A percentile compares a stretch with the other conserved stretches of the same genome.
phyloP scores from a whole-genome alignment of 441 rosid genomes.

The Breynia disticha region DNA sequence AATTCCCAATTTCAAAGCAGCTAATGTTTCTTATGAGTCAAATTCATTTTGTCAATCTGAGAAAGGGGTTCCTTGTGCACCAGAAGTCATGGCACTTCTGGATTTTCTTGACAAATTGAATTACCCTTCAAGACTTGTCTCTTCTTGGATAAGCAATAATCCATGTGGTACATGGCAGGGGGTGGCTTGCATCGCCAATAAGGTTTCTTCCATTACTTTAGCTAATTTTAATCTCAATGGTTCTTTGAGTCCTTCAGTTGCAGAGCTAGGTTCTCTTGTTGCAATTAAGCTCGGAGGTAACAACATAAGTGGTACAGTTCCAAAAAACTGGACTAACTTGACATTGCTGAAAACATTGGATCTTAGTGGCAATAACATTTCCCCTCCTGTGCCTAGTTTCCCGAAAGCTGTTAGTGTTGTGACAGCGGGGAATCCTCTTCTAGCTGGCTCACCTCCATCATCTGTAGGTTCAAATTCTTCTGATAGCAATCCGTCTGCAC shows the following conservation, averaged over 20 bases:
- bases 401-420: conserved; percentile 21
- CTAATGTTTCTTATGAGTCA: conserved; percentile 23
- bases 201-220: conserved; percentile 31
- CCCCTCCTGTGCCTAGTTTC: conserved; percentile 48
- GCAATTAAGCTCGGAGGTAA: conserved; percentile 39
- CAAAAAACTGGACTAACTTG: conserved; percentile 48
- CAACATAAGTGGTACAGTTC: conserved; percentile 39
- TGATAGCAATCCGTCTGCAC: conserved; percentile 14
- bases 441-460: conserved; percentile 17
- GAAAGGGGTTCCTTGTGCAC: conserved; percentile 37
- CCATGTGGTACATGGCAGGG: conserved; percentile 63
- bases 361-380: conserved; percentile 46
- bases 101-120: conserved; percentile 46
- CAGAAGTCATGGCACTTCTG: conserved; percentile 48
- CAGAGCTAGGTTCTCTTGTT: conserved; percentile 32
- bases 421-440: conserved; percentile 33
- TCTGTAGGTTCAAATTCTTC: conserved; percentile 8
- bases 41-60: conserved; percentile 44
- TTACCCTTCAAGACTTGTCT: conserved; percentile 45
- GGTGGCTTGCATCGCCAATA: conserved; percentile 22
- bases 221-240: conserved; percentile 47
- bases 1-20: conserved; percentile 41
- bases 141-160: conserved; percentile 51
- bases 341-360: conserved; percentile 39
- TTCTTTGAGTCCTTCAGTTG: conserved; percentile 49